Evolutionary conservation across 192 early-diverging fungal genomes (phyloP), one percentile per base, ranked within the genome.

Genomic region (Backusella australiensis): DNA sequence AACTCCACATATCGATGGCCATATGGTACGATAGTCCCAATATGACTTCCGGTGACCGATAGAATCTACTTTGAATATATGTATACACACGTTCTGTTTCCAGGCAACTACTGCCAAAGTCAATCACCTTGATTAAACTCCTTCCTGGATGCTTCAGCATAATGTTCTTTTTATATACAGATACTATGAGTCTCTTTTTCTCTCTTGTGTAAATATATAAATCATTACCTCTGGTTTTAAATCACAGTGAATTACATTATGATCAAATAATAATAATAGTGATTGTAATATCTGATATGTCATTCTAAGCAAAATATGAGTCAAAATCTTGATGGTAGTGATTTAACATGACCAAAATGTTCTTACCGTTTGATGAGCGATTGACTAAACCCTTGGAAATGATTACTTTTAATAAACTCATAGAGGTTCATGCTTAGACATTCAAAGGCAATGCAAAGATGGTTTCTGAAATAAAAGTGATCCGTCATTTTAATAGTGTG

Each of bases 41-140:
- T 53, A 98, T 98, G 26, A 98, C 95, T 82, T 98, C 96, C 6
- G 96, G 96, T 23, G 94, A 94, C n/a, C 96, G 91, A 81, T 98
- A 98, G 85, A 98, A 98, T 35, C 96, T 88, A 75, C 87, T 90
- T 82, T 98, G 96, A 67, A 98, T 96, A 78, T 98, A 98, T 7
- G 96, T 97, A 82, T 97, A 98, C 56, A 97, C 91, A 35, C 49
- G 59, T 82, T 98, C 96, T 53, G 88, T 86, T 81, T 96, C 94
- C 34, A 93, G 92, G 80, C 96, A 98, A 80, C 92, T 93, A 75
- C 92, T 94, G 23, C 96, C 96, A 77, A 98, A 95, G 81, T 98
- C 96, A 83, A 98, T 98, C 26, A 98, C 95, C 86, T 98, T 98
- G 84, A 98, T 94, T 34, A 82, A 85, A 49, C 87, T 90, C 29